Conservation (phyloP, 805 yeast species). For the Ogataea saltuana region DNA sequence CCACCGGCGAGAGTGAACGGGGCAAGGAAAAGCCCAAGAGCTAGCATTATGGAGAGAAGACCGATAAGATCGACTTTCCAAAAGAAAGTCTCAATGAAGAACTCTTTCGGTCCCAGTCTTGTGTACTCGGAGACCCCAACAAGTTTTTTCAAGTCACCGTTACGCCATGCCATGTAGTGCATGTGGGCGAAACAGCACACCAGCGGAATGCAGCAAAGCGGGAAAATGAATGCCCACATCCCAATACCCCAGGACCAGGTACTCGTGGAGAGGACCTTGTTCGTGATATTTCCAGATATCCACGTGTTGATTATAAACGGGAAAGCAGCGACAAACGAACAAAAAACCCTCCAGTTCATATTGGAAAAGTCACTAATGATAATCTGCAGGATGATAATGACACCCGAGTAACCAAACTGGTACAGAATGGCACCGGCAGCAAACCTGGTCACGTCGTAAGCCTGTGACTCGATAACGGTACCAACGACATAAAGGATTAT, state of each 20-base stretch:
- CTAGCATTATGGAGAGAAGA: slow-evolving; percentile 51
- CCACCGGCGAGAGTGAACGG: slow-evolving; percentile 83
- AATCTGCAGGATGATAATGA: slow-evolving; percentile 54
- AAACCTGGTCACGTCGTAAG: slow-evolving; percentile 54
- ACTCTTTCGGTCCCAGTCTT: slow-evolving; percentile 34
- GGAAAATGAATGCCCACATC: slow-evolving; percentile 79
- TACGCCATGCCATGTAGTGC: slow-evolving; percentile 52
- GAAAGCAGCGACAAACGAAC: slow-evolving; percentile 64
- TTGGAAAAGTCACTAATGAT: slow-evolving; percentile 67
- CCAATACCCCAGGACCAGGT: slow-evolving; percentile 76
- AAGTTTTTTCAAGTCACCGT: slow-evolving; percentile 50
- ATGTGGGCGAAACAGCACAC: slow-evolving; percentile 54
- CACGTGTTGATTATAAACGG: slow-evolving; percentile 79
- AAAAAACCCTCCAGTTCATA: slow-evolving; percentile 69
- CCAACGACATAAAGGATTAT: slow-evolving; percentile 61
- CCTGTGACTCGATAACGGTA: slow-evolving; percentile 62
- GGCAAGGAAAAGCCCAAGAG: slow-evolving; percentile 63
- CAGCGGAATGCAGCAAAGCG: slow-evolving; percentile 63
- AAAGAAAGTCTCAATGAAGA: slow-evolving; percentile 45
- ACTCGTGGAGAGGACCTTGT: slow-evolving; percentile 35
- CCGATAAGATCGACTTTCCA: slow-evolving; percentile 72
- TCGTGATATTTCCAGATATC: slow-evolving; percentile 64
- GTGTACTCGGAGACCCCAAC: slow-evolving; percentile 31
- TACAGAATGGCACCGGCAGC: slow-evolving; percentile 66
- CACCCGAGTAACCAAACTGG: slow-evolving; percentile 63